Base-by-base conservation (phyloP, 2,329 filamentous ascomycete genomes). In the Tolypocladium endophyticum region DNA sequence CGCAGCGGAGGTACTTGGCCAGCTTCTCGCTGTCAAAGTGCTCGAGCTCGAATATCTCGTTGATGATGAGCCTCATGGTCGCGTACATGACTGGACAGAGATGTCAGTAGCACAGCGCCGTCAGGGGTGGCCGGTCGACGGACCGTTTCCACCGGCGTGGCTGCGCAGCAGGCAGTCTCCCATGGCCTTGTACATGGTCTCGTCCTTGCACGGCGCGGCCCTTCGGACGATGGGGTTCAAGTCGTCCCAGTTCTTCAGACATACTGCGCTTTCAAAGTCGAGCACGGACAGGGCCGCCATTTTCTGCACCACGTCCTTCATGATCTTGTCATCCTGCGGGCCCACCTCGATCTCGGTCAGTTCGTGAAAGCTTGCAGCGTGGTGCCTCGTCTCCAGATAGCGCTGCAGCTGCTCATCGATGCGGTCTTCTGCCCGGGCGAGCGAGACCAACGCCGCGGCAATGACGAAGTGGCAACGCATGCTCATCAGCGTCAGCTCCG, bases 1-100 rank as follows among this genome's bases (percentile, higher is more conserved):
- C 77, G 65, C 89, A 92, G 1, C 90, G 84, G 54, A 93, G 82
- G 76, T 94, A 96, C 66, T 87, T 88, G 9, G 88, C 83, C 1
- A 95, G 76, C 65, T 84, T 86, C 1, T 71, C 68, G 5, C 78
- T 77, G 62, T 87, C 80, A 53, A 86, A 84, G 0, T 72, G 67
- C 23, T 85, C 79, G 1, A 85, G 71, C 1, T 72, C 76, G 72
- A 84, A 87, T 23, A 88, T 85, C 55, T 85, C 77, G 66, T 89
- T 88, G 67, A 94, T 83, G 61, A 92, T 85, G 61, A 85, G 82
- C 55, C 87, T 81, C 60, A 92, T 76, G 0, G 76, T 80, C 1
- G 73, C 71, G 62, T 79, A 83, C 16, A 82, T 64, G 1, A 78
- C 81, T 86, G 61, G 9, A 28, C 1, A 41, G 2, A 4, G 20